Evolutionary conservation across 768 basidiomycete species (phyloP), one percentile per base, ranked within the genome.

Genomic region (Trametes maxima): DNA sequence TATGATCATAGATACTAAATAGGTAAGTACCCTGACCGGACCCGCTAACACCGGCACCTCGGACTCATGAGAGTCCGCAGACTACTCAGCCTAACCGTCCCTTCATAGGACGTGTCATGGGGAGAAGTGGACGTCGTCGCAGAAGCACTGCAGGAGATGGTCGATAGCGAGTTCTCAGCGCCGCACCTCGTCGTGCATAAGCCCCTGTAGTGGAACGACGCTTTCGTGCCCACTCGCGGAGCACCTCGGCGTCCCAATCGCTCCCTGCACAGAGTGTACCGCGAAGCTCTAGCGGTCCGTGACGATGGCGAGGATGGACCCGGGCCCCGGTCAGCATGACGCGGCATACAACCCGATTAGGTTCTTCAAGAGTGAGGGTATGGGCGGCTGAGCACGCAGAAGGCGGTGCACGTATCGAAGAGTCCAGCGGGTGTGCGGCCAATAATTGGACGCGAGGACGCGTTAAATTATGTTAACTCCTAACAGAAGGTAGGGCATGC

Each of bases 171-270:
- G 1, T 57, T 68, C 28, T 40, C 72, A 2, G 66, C 70, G 4
- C 62, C 78, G 56, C 68, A 73, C 55, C 54, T 73, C 37, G 54
- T 65, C n/a, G 66, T 70, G 37, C 72, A 71, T 0, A 52, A 52
- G n/a, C 72, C 71, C 6, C 57, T 69, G 13, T 42, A 66, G n/a
- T 71, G 68, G 67, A 53, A 54, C 51, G 19, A 42, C 33, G 57
- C 72, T 44, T 57, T 68, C 45, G 36, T 46, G 5, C 54, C 53
- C 7, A 60, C n/a, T 72, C 47, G 59, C 70, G 1, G 53, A 60
- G 50, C 25, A 40, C 3, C 62, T 73, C 48, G 28, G 48, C 2
- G 33, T 69, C 19, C 67, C 68, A 12, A 42, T 65, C n/a, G 67
- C 68, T 5, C 59, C 70, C 14, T 69, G 60, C 49, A n/a, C 50